A percentile compares a stretch with the other conserved stretches of the same genome.
Evolutionary conservation across 176 grass and related monocot species (phyloP).

Genomic region (Elaeis guineensis): DNA sequence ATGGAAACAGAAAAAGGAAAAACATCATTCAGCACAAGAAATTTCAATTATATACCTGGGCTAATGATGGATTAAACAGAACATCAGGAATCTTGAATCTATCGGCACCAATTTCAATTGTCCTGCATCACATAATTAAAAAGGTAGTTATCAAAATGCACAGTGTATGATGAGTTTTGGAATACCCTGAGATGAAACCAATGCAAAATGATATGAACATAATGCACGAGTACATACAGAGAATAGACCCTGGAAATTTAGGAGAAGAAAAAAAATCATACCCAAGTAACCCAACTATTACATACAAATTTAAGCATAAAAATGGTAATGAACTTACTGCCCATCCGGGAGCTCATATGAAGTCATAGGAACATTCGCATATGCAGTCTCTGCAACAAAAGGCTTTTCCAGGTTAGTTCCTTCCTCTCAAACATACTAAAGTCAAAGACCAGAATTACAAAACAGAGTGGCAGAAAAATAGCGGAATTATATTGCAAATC

Average conservation of each 20-base stretch:
- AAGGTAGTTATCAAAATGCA: conserved; percentile 2
- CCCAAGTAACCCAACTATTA: neutral
- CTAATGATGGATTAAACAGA: conserved; percentile 87
- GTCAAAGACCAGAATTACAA: too few relatives aligned
- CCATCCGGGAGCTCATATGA: conserved; percentile 99
- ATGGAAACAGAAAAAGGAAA: neutral
- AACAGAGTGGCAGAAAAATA: too few relatives aligned
- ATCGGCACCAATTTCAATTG: conserved; percentile 95
- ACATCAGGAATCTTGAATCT: conserved; percentile 99
- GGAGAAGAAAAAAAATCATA: neutral
- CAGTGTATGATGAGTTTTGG: too few relatives aligned
- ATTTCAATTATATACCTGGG: conserved; percentile 49
- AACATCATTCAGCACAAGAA: neutral
- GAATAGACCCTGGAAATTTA: neutral
- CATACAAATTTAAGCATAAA: conserved; percentile 12
- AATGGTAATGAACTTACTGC: conserved; percentile 62
- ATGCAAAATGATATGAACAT: too few relatives aligned
- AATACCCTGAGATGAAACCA: too few relatives aligned
- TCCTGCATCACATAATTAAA: conserved; percentile 41
- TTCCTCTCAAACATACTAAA: too few relatives aligned
- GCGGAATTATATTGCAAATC: too few relatives aligned
- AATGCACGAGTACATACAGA: neutral
- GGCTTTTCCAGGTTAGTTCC: too few relatives aligned
- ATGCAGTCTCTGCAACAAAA: conserved; percentile 61
- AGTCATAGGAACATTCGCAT: conserved; percentile 99